Percentiles rank a stretch among this genome's conserved stretches.
Conservation (phyloP, 2,329 filamentous ascomycete species). For the Epichloe hybrida region DNA sequence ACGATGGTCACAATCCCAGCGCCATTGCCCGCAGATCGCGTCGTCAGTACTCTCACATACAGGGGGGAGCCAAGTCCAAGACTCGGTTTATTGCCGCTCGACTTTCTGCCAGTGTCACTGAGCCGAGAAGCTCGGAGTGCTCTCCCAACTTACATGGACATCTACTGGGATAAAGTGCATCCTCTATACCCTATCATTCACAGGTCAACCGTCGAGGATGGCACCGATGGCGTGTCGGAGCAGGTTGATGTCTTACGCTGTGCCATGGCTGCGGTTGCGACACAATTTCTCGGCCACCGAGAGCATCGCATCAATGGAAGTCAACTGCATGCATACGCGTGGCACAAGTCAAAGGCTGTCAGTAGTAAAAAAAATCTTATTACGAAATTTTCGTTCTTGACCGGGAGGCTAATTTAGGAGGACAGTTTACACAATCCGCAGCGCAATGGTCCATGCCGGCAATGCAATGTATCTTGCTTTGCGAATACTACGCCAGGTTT, state of each 20-base stretch:
- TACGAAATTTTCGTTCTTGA: not conserved
- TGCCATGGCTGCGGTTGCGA: conserved; percentile 44
- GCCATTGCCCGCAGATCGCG: conserved; percentile 20
- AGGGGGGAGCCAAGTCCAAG: conserved; percentile 28
- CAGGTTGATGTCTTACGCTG: conserved; percentile 31
- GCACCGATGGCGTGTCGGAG: conserved; percentile 17
- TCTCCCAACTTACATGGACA: conserved; percentile 35
- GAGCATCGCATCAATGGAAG: conserved; percentile 37
- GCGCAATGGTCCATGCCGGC: conserved; percentile 30
- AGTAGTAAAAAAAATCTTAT: conserved; percentile 15
- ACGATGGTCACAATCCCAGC: conserved; percentile 33
- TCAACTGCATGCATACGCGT: conserved; percentile 37
- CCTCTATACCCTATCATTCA: conserved; percentile 36
- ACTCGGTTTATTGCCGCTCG: conserved; percentile 18
- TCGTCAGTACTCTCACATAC: conserved; percentile 22
- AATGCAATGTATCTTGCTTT: conserved; percentile 41
- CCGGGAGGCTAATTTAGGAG: conserved; percentile 8
- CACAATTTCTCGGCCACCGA: conserved; percentile 33
- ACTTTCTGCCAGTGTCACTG: conserved; percentile 19
- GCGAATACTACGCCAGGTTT: conserved; percentile 42
- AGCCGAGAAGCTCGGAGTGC: conserved; percentile 26
- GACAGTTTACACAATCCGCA: conserved; percentile 23
- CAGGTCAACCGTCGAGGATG: conserved; percentile 28
- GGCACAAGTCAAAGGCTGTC: conserved; percentile 35
- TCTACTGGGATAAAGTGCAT: conserved; percentile 41